Conservation (phyloP, 176 grass and related monocot species). For the Chloris gayana region DNA sequence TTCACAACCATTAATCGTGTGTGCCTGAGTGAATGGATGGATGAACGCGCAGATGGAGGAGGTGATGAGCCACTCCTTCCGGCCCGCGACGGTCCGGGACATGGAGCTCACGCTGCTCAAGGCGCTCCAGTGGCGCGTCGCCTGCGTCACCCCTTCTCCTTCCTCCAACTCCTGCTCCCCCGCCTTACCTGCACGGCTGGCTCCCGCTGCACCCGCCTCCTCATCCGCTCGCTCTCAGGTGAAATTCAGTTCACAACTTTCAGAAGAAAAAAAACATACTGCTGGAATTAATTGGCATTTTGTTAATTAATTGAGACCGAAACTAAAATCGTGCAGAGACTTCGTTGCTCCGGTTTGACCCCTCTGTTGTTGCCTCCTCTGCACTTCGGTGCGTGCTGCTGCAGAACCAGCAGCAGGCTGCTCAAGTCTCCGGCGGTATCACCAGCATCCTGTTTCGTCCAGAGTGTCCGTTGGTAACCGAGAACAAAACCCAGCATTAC, state of each 20-base stretch:
- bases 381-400: constrained; percentile 43
- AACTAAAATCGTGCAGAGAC: constrained; percentile 33
- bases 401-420: not conserved
- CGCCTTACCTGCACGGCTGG: not conserved
- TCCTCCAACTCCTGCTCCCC: constrained; percentile 43
- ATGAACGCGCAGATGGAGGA: constrained; percentile 56
- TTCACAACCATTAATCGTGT: too few relatives aligned
- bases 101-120: constrained; percentile 85
- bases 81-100: constrained; percentile 46
- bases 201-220: constrained; percentile 37
- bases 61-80: constrained; percentile 51
- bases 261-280: not conserved
- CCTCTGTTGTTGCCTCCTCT: constrained; percentile 47
- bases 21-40: too few relatives aligned
- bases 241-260: not conserved
- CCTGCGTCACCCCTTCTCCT: constrained; percentile 76
- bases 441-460: not conserved
- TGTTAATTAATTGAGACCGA: not conserved
- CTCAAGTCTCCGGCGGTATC: not conserved
- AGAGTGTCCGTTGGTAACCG: constrained; percentile 8
- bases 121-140: constrained; percentile 70
- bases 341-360: constrained; percentile 44
- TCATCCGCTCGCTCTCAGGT: constrained; percentile 65
- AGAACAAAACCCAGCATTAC: not conserved
- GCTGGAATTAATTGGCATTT: not conserved